Base-by-base conservation (phyloP, 2,329 filamentous ascomycete species). In the Pseudodiploospora longispora region DNA sequence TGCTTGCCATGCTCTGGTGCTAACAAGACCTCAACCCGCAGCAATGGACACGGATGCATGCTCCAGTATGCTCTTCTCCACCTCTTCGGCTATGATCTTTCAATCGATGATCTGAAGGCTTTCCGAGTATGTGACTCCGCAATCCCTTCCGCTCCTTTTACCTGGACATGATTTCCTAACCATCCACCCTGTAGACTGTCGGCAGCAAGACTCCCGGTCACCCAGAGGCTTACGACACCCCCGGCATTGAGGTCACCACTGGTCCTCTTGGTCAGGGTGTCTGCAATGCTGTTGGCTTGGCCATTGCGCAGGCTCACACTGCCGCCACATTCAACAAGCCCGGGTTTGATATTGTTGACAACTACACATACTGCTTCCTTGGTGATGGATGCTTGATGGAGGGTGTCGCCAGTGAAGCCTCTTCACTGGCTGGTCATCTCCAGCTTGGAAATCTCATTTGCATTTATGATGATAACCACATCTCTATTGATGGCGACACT, bases 371-470 rank as follows among this genome's bases (percentile, higher is more conserved):
- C 74, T 74, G 69, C 70, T 95, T 97, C 80, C 87, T 98, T 65
- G 93, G 93, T 66, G 93, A 98, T 76, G 93, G 93, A 56, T 98
- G 93, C 72, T 80, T 94, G 71, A 94, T 95, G 90, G 93, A 98
- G 78, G 93, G 93, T 78, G 79, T 98, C 74, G 88, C 93, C 55
- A 80, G 81, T 63, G 93, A 98, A 76, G 91, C 93, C 60, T 87
- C 78, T 57, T 95, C 89, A 49, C 78, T 89, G 57, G 93, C 93
- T 57, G 93, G 93, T 63, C 93, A 98, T 75, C 79, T 97, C 69
- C 86, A 97, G 79, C 82, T 98, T 54, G 93, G 91, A 65, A 98
- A 97, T 79, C 77, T 98, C 62, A 97, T 97, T 70, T 82, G 80
- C 69, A 79, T 98, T 71, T 98, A 91, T 70, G 93, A 98, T 65